phyloP scores from a whole-genome alignment of 1,284 basidiomycete species.

The Leccinum subspadiceum region DNA sequence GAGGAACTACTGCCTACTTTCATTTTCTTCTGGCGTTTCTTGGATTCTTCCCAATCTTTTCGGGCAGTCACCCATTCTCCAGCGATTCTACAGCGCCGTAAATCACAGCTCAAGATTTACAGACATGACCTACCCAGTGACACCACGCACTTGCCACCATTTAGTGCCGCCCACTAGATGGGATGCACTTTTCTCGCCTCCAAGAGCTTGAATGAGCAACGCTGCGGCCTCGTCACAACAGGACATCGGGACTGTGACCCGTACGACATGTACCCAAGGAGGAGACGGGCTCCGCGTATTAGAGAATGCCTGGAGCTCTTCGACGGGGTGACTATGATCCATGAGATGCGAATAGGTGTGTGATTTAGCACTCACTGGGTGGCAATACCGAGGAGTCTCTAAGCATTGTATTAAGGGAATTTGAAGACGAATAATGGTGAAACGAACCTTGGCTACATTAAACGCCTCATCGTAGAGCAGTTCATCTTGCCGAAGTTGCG shows the following conservation, averaged over 20 bases:
- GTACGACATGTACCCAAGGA: conserved; percentile 83
- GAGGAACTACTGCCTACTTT: conserved; percentile 15
- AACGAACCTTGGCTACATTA: conserved; percentile 70
- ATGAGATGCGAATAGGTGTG: neutral
- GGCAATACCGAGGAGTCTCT: conserved; percentile 63
- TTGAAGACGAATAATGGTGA: neutral
- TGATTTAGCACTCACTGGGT: conserved; percentile 40
- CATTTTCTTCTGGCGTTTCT: conserved; percentile 49
- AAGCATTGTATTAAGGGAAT: neutral
- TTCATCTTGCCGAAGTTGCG: conserved; percentile 67
- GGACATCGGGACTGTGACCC: conserved; percentile 70
- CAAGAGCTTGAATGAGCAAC: conserved; percentile 77
- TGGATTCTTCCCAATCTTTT: conserved; percentile 68
- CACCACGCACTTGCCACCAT: conserved; percentile 95
- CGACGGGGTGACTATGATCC: conserved; percentile 67
- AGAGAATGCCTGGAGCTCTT: conserved; percentile 83
- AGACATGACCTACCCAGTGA: conserved; percentile 51
- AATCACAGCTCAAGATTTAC: neutral
- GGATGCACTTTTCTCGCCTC: conserved; percentile 75
- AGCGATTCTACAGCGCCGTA: conserved; percentile 55
- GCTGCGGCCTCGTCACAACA: conserved; percentile 80
- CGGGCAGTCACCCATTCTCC: conserved; percentile 88
- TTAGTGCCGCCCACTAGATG: conserved; percentile 85
- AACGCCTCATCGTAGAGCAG: conserved; percentile 84
- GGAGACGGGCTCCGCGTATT: conserved; percentile 86